Evolutionary conservation across 2,329 filamentous ascomycete species (phyloP).

Genomic region (Hymenotorrendiella dingleyae): DNA sequence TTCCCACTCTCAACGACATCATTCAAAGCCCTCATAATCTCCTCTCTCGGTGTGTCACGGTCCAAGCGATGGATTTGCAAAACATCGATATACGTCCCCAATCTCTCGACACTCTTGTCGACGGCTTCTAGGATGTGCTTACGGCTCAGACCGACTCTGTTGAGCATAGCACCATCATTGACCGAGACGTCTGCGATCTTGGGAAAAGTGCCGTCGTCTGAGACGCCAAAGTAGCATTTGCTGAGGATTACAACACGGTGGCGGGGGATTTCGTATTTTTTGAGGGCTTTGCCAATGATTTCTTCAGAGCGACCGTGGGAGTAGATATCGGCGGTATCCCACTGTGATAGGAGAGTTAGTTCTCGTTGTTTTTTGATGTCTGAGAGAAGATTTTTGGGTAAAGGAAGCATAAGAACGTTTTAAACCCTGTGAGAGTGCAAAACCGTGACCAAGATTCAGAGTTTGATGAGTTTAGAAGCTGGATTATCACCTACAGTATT

Average conservation of each 20-base stretch:
- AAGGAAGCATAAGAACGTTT: too few species aligned
- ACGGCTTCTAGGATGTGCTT: conserved; percentile 62
- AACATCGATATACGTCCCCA: conserved; percentile 47
- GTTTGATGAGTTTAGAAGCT: too few species aligned
- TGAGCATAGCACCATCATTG: conserved; percentile 39
- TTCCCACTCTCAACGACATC: conserved; percentile 54
- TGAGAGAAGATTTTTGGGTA: too few species aligned
- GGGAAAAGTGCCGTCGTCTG: conserved; percentile 28
- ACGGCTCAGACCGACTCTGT: conserved; percentile 48
- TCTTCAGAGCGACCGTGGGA: conserved; percentile 43
- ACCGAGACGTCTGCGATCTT: conserved; percentile 42
- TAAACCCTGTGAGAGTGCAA: too few species aligned
- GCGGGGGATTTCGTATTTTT: conserved; percentile 58
- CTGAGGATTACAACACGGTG: conserved; percentile 57
- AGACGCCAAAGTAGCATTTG: conserved; percentile 51
- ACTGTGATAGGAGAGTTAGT: too few species aligned
- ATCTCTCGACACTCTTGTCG: conserved; percentile 46
- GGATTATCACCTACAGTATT: too few species aligned
- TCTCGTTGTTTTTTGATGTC: too few species aligned
- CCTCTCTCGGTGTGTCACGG: conserved; percentile 43
- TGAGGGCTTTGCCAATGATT: conserved; percentile 46
- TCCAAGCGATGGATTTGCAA: conserved; percentile 58
- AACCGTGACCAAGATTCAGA: too few species aligned
- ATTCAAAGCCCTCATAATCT: conserved; percentile 57
- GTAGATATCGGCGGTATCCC: conserved; percentile 42